Evolutionary conservation across 805 yeast genomes (phyloP), one percentile per base, ranked within the genome.

Genomic region (Suhomyces faveliae): DNA sequence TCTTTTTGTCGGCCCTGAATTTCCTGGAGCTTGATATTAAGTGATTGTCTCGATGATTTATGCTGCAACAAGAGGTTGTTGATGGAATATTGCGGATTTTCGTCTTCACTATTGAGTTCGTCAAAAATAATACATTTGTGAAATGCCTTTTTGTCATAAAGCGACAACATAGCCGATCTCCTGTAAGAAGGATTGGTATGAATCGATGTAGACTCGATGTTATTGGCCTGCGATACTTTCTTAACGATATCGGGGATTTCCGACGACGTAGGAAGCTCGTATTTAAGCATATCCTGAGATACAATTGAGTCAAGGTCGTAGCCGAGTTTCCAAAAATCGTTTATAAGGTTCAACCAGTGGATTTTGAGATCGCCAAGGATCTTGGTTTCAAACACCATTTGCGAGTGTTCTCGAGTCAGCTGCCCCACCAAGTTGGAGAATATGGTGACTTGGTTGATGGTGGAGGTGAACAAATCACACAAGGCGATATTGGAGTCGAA

Each of bases 381-480:
- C 50, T 71, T 72, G 45, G 45, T 53, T 50, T 72, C 76, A 42
- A 68, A 71, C 10, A 63, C 48, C 67, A 64, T 63, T 4, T 48
- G 27, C 21, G 52, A 23, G 4, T 46, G 15, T 52, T 21, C 20
- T 48, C 46, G 13, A 42, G 20, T 12, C 19, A 7, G n/a, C 42
- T 46, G 17, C 49, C 37, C 46, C 1, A 71, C 44, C 47, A 73
- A 57, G 23, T 60, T 56, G n/a, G 74, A 68, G 37, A 62, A 58
- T 22, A 45, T 46, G 13, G 67, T 60, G 29, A 71, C 55, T 27
- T 85, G 65, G 46, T 76, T 71, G 17, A 68, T 56, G 42, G 79
- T 73, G 12, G 78, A 66, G 21, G 85, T 70, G 62, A 91, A 71
- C 15, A 49, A 30, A 43, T 73, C 73, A 51, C 78, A 69, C 27